Evolutionary conservation across 192 early-diverging fungal genomes (phyloP).

Genomic region (Mortierella antarctica): DNA sequence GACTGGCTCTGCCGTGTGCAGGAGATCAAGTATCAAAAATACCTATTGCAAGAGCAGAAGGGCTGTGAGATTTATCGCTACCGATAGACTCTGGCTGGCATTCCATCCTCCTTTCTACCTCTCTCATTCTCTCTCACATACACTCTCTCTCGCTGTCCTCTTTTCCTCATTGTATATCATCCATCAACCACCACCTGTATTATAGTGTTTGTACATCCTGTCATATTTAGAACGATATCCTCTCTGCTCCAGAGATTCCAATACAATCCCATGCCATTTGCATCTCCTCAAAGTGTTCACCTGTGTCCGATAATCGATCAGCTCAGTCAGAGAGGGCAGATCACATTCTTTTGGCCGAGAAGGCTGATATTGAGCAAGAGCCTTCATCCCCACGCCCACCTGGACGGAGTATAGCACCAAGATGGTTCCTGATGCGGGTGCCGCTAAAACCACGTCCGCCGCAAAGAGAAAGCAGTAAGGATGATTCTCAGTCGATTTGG

Average conservation of each 20-base stretch:
- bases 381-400: conserved; percentile 59
- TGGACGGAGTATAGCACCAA: conserved; percentile 62
- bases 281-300: no score
- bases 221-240: no score
- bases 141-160: background rate
- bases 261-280: no score
- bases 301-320: no score
- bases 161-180: background rate
- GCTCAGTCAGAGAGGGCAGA: no score
- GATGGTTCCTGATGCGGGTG: conserved; percentile 40
- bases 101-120: background rate
- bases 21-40: conserved; percentile 55
- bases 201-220: background rate
- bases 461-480: conserved; percentile 33
- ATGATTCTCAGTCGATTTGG: conserved; percentile 52
- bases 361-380: conserved; percentile 59
- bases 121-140: background rate
- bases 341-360: conserved; percentile 68
- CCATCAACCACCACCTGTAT: no score
- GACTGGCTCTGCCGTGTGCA: conserved; percentile 52
- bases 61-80: conserved; percentile 49
- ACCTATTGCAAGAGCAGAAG: conserved; percentile 26
- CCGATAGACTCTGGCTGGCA: conserved; percentile 10
- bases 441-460: background rate
- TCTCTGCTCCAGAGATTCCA: no score